Percentiles rank a stretch among this genome's conserved stretches.
These are phyloP conservation scores for Parmelia sp. DNA, from an alignment of 495 filamentous ascomycete species.

Conservation along the genomic window DNA sequence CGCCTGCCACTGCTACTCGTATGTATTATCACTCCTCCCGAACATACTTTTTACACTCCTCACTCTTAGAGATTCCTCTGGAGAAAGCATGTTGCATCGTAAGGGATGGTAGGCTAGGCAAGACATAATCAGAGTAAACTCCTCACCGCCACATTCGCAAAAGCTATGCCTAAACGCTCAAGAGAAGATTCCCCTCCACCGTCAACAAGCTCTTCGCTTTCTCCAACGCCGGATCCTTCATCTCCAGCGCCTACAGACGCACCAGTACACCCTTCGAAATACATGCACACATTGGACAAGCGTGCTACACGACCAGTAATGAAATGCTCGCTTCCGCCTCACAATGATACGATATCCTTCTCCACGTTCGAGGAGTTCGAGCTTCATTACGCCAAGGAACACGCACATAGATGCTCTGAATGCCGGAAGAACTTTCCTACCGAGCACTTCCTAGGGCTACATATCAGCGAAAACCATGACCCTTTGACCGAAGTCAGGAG, in stretches of 20 bases:
- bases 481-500: conserved; percentile 60
- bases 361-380: conserved; percentile 76
- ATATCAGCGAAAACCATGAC: conserved; percentile 93
- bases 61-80: neutral
- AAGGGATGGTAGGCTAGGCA: neutral
- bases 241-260: conserved; percentile 24
- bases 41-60: too few relatives aligned
- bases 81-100: neutral
- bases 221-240: conserved; percentile 26
- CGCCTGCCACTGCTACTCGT: too few relatives aligned
- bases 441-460: conserved; percentile 63
- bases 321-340: conserved; percentile 75
- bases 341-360: conserved; percentile 63
- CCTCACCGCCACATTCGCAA: conserved; percentile 2
- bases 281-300: conserved; percentile 24
- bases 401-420: conserved; percentile 77
- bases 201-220: conserved; percentile 19
- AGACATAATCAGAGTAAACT: conserved; percentile 4
- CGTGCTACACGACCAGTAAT: conserved; percentile 37
- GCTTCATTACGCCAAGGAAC: conserved; percentile 71
- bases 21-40: neutral
- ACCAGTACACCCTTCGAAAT: conserved; percentile 25
- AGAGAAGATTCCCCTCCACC: conserved; percentile 43
- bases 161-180: conserved; percentile 55
- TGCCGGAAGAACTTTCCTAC: conserved; percentile 76